phyloP scores from a whole-genome alignment of 108 stramenopile genomes.

The Aurantiochytrium sp. region DNA sequence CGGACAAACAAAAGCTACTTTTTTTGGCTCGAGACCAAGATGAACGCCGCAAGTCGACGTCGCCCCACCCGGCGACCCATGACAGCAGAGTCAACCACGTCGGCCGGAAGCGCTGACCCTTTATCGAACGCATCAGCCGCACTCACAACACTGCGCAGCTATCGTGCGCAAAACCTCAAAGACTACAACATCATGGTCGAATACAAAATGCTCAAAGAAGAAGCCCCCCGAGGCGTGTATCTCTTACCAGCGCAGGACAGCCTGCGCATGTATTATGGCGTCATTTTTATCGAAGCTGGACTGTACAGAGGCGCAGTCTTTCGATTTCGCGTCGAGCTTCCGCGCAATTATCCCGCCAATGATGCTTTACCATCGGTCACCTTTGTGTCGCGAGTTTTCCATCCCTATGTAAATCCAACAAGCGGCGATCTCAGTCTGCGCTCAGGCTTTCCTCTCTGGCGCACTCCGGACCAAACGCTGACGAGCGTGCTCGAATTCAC shows the following conservation, averaged over 20 bases:
- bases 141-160: neutral
- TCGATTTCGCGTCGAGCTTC: neutral
- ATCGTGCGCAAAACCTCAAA: neutral
- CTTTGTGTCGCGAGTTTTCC: neutral
- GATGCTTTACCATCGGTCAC: neutral
- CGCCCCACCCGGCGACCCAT: too few relatives aligned
- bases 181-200: slow-evolving; percentile 2
- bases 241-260: neutral
- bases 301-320: slow-evolving; percentile 3
- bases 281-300: slow-evolving; percentile 4
- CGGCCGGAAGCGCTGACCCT: too few relatives aligned
- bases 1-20: too few relatives aligned
- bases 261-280: neutral
- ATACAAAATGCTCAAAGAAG: neutral
- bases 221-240: neutral
- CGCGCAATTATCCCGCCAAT: neutral
- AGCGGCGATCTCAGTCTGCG: neutral
- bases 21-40: too few relatives aligned
- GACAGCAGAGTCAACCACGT: too few relatives aligned
- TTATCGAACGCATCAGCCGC: too few relatives aligned
- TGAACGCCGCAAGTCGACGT: too few relatives aligned
- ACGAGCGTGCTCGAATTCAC: neutral
- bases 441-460: neutral
- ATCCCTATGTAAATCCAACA: neutral
- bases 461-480: neutral